Percentiles rank a stretch among this genome's conserved stretches.
Conservation (phyloP, 495 filamentous ascomycete genomes). For the Podospora fimiseda region DNA sequence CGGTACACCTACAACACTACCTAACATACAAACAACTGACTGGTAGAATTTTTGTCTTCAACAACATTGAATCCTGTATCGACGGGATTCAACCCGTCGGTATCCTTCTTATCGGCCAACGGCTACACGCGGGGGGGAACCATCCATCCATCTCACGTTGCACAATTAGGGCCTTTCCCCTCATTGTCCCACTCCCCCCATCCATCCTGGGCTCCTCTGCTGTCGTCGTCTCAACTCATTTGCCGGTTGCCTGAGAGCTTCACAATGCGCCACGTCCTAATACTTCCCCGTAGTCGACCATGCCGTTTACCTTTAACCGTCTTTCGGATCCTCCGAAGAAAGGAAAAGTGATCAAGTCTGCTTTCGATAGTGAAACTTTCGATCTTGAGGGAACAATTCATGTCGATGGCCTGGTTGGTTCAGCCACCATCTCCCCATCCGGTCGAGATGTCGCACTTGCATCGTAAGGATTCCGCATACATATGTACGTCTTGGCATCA, state of each 20-base stretch:
- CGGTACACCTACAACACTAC: too few relatives aligned
- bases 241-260: neutral
- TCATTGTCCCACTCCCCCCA: too few relatives aligned
- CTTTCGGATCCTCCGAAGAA: constrained; percentile 39
- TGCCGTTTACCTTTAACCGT: constrained; percentile 39
- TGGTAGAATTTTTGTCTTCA: too few relatives aligned
- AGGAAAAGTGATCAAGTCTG: constrained; percentile 51
- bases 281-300: constrained; percentile 12
- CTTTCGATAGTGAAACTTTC: constrained; percentile 82
- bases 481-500: neutral
- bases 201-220: neutral
- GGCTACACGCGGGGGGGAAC: too few relatives aligned
- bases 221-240: neutral
- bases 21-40: too few relatives aligned
- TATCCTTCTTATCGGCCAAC: too few relatives aligned
- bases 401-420: constrained; percentile 60
- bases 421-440: constrained; percentile 78
- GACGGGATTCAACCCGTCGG: too few relatives aligned
- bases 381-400: constrained; percentile 77
- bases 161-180: too few relatives aligned
- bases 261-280: constrained; percentile 5
- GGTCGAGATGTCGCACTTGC: constrained; percentile 89
- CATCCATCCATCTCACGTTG: too few relatives aligned
- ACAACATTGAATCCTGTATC: too few relatives aligned
- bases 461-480: constrained; percentile 50